Evolutionary conservation across 495 filamentous ascomycete species (phyloP).

Genomic region (Penicillium malachiteum): DNA sequence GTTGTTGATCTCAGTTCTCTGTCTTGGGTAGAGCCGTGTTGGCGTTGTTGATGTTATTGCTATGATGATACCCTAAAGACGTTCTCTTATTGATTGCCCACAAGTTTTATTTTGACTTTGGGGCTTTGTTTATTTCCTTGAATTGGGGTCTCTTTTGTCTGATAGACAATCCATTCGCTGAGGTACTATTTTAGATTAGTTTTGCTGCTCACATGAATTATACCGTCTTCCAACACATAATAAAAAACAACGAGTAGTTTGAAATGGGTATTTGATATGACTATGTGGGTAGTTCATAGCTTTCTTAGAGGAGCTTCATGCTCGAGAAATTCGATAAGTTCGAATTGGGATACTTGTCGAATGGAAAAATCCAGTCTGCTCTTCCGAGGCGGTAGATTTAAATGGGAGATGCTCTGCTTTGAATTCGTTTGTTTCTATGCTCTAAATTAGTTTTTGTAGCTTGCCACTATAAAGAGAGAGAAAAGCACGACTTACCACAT

Average conservation of each 20-base stretch:
- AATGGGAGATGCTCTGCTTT: constrained; percentile 42
- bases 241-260: neutral
- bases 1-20: neutral
- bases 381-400: constrained; percentile 38
- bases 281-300: neutral
- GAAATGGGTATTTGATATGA: neutral
- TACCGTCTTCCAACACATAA: neutral
- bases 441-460: neutral
- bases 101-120: neutral
- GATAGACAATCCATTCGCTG: no score
- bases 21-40: neutral
- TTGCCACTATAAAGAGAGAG: neutral
- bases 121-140: no score
- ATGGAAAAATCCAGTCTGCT: constrained; percentile 61
- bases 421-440: constrained; percentile 37
- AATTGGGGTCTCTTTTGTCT: no score
- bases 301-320: neutral
- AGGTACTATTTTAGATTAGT: no score
- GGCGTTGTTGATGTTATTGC: neutral
- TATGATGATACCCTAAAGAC: constrained; percentile 11
- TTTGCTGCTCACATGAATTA: no score
- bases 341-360: constrained; percentile 50
- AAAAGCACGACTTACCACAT: constrained; percentile 53
- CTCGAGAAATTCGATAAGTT: constrained; percentile 36
- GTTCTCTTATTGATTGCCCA: neutral